Evolutionary conservation across 176 grass and related monocot genomes (phyloP).

Genomic region (Cocos nucifera): DNA sequence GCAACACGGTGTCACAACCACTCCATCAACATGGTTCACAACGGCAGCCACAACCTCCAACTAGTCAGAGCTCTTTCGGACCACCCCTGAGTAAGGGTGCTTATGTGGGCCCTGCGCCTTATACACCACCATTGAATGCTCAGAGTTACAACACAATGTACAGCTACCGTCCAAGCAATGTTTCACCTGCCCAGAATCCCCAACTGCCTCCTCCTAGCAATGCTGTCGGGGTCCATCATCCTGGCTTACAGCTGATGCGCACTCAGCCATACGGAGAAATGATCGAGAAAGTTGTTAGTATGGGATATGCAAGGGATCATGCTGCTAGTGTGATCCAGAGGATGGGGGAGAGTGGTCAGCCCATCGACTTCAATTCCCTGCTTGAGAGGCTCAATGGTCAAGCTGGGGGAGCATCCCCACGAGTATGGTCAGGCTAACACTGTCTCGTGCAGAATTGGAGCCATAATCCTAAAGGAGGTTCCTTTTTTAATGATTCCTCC

Average conservation of each 20-base stretch:
- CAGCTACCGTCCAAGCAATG: neutral
- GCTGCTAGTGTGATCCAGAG: neutral
- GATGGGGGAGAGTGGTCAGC: neutral
- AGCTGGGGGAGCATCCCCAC: neutral
- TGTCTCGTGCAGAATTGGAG: too few species aligned
- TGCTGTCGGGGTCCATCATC: neutral
- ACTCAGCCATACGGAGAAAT: neutral
- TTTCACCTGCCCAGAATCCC: neutral
- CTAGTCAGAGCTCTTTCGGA: neutral
- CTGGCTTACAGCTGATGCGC: neutral
- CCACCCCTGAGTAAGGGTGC: neutral
- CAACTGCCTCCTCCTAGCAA: neutral
- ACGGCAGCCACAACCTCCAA: neutral
- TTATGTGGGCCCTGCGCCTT: neutral
- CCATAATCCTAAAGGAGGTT: too few species aligned
- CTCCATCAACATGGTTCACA: neutral
- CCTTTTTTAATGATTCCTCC: too few species aligned
- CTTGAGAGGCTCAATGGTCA: slow-evolving; percentile 10
- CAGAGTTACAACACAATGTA: neutral
- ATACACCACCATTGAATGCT: neutral
- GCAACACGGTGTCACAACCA: neutral
- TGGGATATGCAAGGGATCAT: slow-evolving; percentile 2
- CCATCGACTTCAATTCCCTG: neutral
- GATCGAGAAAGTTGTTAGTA: neutral
- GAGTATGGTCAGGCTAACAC: neutral